Base-by-base conservation (phyloP, 495 filamentous ascomycete species). In the Aspergillus carlsbadensis region DNA sequence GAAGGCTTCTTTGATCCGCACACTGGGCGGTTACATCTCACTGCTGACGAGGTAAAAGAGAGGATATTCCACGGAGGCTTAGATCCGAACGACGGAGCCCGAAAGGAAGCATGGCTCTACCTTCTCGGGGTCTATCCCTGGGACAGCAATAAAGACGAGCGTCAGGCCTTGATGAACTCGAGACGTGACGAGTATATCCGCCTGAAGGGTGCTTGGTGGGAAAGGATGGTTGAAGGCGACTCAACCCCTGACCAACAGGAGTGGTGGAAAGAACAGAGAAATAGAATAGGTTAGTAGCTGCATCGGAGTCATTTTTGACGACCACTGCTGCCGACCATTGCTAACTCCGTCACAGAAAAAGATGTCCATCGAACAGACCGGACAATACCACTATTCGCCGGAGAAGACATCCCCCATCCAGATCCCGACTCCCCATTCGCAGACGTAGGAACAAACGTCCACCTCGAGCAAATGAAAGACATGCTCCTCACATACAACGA, bases 401-500 rank as follows among this genome's bases (percentile, higher is more conserved):
- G 94, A 43, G 94, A 98, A 72, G 94, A 98, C 63, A 96, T 90
- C 44, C 92, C 94, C n/a, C 95, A 98, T 67, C 94, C 95, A 0
- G 94, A 98, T 62, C 95, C 95, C 0, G 90, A 96, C 61, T 98
- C 95, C 0, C 93, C 94, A 0, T 98, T 97, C 65, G 90, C 91
- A 18, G 85, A 88, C 44, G 80, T 82, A 13, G 94, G 94, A 49
- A 98, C 94, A 22, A 98, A 98, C 61, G 93, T 97, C 31, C 94
- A 98, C 70, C 81, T 98, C 57, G 94, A 98, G 65, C 94, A 98
- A 69, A 87, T 98, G 84, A 98, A 98, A 71, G 94, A 98, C 64
- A 96, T 98, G 91, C 87, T 98, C 4, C 76, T 98, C 11, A 98
- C 94, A 0, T 98, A 98, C 68, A 97, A 98, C 67, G 95, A 98